Conservation (phyloP, 164 flowering plant genomes). For the Aristolochia californica region DNA sequence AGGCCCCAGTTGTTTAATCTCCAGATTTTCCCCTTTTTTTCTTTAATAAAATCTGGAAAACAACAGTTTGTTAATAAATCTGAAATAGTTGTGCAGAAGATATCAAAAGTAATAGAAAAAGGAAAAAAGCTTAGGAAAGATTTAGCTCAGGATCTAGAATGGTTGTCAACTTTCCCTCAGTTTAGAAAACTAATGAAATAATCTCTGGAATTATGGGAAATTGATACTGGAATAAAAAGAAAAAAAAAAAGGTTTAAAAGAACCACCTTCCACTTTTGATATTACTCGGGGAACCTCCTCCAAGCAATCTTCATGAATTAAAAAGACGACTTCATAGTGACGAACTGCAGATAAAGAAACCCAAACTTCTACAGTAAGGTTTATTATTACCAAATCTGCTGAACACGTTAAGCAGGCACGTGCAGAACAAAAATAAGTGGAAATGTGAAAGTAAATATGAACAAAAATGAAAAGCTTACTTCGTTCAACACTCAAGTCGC, state of each 20-base stretch:
- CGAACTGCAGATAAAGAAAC: constrained; percentile 45
- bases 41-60: constrained; percentile 56
- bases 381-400: not conserved
- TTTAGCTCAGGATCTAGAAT: too few species aligned
- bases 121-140: too few species aligned
- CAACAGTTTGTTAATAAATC: not conserved
- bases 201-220: too few species aligned
- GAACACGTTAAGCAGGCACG: not conserved
- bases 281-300: constrained; percentile 73
- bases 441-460: not conserved
- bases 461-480: constrained; percentile 34
- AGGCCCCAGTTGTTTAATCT: constrained; percentile 90
- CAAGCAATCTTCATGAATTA: constrained; percentile 65
- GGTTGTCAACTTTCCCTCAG: too few species aligned
- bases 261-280: constrained; percentile 64
- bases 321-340: constrained; percentile 88
- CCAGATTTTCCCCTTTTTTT: constrained; percentile 79
- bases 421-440: not conserved
- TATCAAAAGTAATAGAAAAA: too few species aligned
- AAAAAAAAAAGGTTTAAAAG: not conserved
- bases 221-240: not conserved
- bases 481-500: constrained; percentile 32
- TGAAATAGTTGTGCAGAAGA: not conserved
- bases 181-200: too few species aligned
- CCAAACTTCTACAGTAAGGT: not conserved